These are phyloP conservation scores for Penicillium verhagenii DNA, from an alignment of 495 filamentous ascomycete species.

Conservation along the genomic window DNA sequence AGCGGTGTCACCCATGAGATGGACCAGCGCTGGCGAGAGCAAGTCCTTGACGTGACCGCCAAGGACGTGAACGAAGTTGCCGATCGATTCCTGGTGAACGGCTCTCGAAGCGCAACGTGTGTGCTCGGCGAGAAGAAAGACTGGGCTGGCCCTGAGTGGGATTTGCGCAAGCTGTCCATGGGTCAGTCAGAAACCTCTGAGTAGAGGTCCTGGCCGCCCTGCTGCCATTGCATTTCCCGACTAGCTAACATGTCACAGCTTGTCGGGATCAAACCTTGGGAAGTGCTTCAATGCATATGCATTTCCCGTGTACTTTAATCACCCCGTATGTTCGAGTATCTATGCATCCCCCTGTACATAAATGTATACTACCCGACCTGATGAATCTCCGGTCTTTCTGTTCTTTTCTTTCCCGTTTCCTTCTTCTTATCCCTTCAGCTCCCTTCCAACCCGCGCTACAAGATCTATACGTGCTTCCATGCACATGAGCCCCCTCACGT, in stretches of 20 bases:
- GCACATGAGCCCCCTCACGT: slow-evolving; percentile 41
- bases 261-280: neutral
- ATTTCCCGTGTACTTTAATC: slow-evolving; percentile 23
- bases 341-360: slow-evolving; percentile 28
- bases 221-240: neutral
- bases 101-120: slow-evolving; percentile 50
- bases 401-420: slow-evolving; percentile 2
- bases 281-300: neutral
- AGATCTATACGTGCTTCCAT: slow-evolving; percentile 41
- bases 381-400: slow-evolving; percentile 15
- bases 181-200: slow-evolving; percentile 15
- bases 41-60: slow-evolving; percentile 81
- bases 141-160: slow-evolving; percentile 57
- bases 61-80: slow-evolving; percentile 79
- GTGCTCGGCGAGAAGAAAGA: slow-evolving; percentile 84
- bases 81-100: slow-evolving; percentile 75
- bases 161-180: slow-evolving; percentile 46
- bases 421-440: slow-evolving; percentile 3
- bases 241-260: neutral
- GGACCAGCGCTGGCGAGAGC: slow-evolving; percentile 81
- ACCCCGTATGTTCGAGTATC: slow-evolving; percentile 7
- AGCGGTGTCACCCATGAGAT: slow-evolving; percentile 84
- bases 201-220: neutral
- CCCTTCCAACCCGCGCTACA: slow-evolving; percentile 10
- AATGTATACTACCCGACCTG: slow-evolving; percentile 15